Evolutionary conservation across 2,329 filamentous ascomycete species (phyloP).

Genomic region (Coniochaeta sp.): DNA sequence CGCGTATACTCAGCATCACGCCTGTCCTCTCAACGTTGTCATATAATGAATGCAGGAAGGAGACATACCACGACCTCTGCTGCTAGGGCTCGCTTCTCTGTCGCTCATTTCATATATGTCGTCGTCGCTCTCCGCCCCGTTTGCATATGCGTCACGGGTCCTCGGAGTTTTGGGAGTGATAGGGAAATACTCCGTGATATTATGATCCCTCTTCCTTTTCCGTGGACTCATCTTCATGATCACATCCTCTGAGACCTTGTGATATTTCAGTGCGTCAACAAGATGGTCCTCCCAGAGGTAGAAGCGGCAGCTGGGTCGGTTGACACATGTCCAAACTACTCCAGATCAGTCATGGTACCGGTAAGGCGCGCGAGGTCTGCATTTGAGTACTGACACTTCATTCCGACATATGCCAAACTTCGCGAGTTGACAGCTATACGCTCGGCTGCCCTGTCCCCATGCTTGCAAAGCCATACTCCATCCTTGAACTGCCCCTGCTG

Average conservation of each 20-base stretch:
- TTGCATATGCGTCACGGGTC: background rate
- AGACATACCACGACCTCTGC: background rate
- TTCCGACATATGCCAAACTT: background rate
- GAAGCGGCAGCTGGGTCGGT: background rate
- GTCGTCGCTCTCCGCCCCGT: background rate
- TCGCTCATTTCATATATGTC: background rate
- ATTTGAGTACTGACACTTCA: background rate
- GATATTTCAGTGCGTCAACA: background rate
- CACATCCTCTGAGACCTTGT: background rate
- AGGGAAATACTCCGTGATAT: background rate
- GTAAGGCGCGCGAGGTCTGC: background rate
- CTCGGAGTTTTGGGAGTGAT: background rate
- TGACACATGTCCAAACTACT: background rate
- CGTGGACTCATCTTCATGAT: background rate
- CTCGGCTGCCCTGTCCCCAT: background rate
- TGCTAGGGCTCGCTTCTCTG: background rate
- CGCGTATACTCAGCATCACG: background rate
- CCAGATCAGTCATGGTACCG: background rate
- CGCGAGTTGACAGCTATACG: background rate
- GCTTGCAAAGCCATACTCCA: background rate
- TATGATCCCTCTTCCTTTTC: background rate
- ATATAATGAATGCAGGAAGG: background rate
- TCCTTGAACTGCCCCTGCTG: background rate
- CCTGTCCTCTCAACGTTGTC: background rate
- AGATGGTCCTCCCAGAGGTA: constrained; percentile 1